Percentiles rank a stretch among this genome's conserved stretches.
phyloP scores from a whole-genome alignment of 1,139 yeast genomes.

The Zygosaccharomyces sapae region DNA sequence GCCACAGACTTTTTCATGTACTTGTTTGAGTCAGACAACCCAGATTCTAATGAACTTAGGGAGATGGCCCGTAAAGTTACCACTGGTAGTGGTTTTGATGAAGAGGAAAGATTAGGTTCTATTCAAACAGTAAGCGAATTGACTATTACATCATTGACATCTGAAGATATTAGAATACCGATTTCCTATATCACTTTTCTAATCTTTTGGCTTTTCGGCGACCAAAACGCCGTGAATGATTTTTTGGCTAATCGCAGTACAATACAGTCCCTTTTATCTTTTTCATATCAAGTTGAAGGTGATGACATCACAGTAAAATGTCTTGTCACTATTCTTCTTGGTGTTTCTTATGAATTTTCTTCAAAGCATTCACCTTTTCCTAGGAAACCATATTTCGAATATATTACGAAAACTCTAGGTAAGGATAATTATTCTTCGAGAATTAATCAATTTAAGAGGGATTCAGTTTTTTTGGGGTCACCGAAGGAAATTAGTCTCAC shows the following conservation, averaged over 20 bases:
- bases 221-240: constrained; percentile 68
- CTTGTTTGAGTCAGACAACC: constrained; percentile 52
- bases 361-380: constrained; percentile 65
- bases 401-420: constrained; percentile 63
- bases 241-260: constrained; percentile 66
- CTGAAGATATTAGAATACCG: constrained; percentile 69
- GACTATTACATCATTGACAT: constrained; percentile 59
- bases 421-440: constrained; percentile 73
- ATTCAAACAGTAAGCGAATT: constrained; percentile 80
- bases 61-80: constrained; percentile 50
- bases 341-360: constrained; percentile 79
- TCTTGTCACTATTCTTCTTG: constrained; percentile 66
- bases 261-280: constrained; percentile 64
- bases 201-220: constrained; percentile 75
- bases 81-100: constrained; percentile 61
- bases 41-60: constrained; percentile 29
- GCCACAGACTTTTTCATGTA: constrained; percentile 64
- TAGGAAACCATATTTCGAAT: constrained; percentile 57
- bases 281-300: constrained; percentile 53
- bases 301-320: constrained; percentile 66
- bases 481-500: constrained; percentile 45
- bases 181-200: constrained; percentile 76
- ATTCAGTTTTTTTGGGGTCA: constrained; percentile 52
- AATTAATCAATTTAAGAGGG: constrained; percentile 67
- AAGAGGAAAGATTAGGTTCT: constrained; percentile 71